Base-by-base conservation (phyloP, 2,329 filamentous ascomycete genomes). In the Exophiala lecanii-corni region DNA sequence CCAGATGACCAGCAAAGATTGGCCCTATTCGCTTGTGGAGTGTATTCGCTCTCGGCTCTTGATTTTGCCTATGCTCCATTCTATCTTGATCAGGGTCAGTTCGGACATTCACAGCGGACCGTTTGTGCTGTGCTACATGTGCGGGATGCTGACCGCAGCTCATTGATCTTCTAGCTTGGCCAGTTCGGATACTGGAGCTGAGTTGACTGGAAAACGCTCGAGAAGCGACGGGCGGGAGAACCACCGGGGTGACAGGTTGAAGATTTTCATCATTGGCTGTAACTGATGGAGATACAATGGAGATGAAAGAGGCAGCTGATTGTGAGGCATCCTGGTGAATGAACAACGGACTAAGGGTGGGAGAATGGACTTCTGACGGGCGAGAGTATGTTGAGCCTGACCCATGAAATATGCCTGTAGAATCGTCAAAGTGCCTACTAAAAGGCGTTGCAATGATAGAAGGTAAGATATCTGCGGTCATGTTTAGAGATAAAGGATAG, bases 391-490 rank as follows among this genome's bases (percentile, higher is more conserved):
- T 32, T n/a, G 38, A 31, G 9, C 30, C 19, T 3, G 48, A 41
- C 10, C 25, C 42, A 32, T 30, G 31, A 31, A 43, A 48, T n/a
- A 49, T 41, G 19, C 34, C 39, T 30, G 50, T 25, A 26, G 21
- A 34, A 5, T 26, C 36, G 16, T 47, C 38, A 26, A 54, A 50
- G 38, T 41, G 42, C 33, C 43, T 42, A 38, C 37, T 45, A 36
- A 54, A 47, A 9, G 51, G 49, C 36, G 37, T 47, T 28, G 45
- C 25, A 26, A 51, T 28, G 20, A 51, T 36, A 31, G 42, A 41
- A 15, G 44, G 47, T 26, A 54, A 42, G 19, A 54, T 39, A 32
- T 50, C 43, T 23, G 49, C 40, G 19, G 45, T 51, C 51, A 54
- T 54, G 33, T 32, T 41, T 35, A 40, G 47, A 51, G 13, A 37